Evolutionary conservation across 345 rosid genomes (phyloP), one percentile per base, ranked within the genome.

Genomic region (Syzygium aqueum): DNA sequence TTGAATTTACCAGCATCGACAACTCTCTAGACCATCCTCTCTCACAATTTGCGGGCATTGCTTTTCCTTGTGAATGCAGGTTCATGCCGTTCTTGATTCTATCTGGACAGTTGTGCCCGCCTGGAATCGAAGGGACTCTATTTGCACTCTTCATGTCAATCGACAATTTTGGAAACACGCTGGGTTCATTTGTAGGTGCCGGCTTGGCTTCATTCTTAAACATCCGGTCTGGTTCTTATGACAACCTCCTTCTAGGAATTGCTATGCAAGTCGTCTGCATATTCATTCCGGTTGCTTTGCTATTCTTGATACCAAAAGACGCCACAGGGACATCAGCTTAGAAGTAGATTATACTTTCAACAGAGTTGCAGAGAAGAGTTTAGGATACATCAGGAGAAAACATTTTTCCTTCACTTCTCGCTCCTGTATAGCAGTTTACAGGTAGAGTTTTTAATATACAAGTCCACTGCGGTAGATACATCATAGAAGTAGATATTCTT

Each of bases 71-170:
- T 49, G 40, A 59, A n/a, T 89, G 87, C 95, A 97, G 99, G 92
- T 92, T 96, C 93, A 97, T 97, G 99, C 99, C 99, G 25, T 97
- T 97, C 93, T 92, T 97, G 88, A 95, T 97, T 88, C 90, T 96
- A 90, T 97, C 99, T 22, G 99, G 99, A 78, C 98, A 96, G 91
- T 89, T 94, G 53, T 96, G 99, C 89, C 99, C 99, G 8, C 99
- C 99, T 5, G 99, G 99, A 86, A 95, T 96, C 1, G 98, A 97
- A 91, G 99, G 99, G 90, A 96, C 98, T 33, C 94, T 97, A 3
- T 97, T 97, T 65, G 98, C 99, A 5, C 95, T 97, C 91, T 97
- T 97, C 87, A 97, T 96, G 99, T 96, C 99, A 8, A 97, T 96
- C 85, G 96, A 93, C 94, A 95, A 96, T 93, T 87, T 97, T 8